Percentiles rank a stretch among this genome's conserved stretches.
phyloP scores from a whole-genome alignment of 345 rosid genomes.

The Brassica cretica region DNA sequence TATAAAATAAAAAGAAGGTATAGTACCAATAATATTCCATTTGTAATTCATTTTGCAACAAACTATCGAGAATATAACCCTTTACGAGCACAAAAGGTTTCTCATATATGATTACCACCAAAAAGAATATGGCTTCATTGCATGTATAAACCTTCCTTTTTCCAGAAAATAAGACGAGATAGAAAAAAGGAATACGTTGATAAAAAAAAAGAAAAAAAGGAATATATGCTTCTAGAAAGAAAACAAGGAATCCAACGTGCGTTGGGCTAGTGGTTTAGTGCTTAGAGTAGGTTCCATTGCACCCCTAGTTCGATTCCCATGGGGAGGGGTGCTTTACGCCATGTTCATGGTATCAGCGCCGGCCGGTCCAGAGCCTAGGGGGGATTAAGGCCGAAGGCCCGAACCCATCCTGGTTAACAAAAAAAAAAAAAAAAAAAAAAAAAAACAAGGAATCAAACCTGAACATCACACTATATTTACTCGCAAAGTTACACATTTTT shows the following conservation, averaged over 20 bases:
- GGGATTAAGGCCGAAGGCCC: too few species aligned
- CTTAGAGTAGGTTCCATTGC: too few species aligned
- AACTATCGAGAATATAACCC: slow-evolving; percentile 41
- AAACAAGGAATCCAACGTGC: slow-evolving; percentile 38
- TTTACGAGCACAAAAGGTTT: slow-evolving; percentile 37
- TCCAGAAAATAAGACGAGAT: not conserved
- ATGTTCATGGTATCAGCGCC: too few species aligned
- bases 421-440: slow-evolving; percentile 8
- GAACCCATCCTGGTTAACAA: too few species aligned
- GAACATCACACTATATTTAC: slow-evolving; percentile 18
- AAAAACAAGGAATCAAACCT: slow-evolving; percentile 33
- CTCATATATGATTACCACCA: slow-evolving; percentile 37
- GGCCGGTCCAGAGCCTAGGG: too few species aligned
- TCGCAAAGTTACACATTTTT: slow-evolving; percentile 11
- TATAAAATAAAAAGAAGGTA: slow-evolving; percentile 29
- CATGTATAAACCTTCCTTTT: slow-evolving; percentile 7
- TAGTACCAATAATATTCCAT: slow-evolving; percentile 39
- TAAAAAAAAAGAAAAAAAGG: not conserved
- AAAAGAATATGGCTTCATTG: slow-evolving; percentile 35
- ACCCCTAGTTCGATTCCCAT: too few species aligned
- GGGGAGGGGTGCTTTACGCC: too few species aligned
- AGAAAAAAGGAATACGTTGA: not conserved
- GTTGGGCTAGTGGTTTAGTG: too few species aligned
- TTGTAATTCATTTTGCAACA: slow-evolving; percentile 36
- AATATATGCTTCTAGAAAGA: slow-evolving; percentile 38